phyloP scores from a whole-genome alignment of 169 alveolate species.

The Eimeria maxima region DNA sequence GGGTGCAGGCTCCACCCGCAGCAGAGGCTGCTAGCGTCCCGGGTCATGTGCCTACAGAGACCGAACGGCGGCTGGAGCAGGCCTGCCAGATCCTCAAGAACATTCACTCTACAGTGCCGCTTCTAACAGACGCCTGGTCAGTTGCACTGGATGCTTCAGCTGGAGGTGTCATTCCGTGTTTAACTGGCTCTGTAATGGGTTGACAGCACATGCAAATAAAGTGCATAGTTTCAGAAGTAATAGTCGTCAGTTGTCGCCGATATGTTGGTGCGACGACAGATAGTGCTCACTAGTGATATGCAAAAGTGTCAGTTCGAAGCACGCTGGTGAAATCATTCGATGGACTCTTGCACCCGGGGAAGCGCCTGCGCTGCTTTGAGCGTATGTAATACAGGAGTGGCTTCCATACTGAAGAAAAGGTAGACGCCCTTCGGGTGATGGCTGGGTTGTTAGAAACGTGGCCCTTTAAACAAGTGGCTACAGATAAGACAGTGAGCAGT shows the following conservation, averaged over 20 bases:
- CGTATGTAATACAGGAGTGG: conserved; percentile 12
- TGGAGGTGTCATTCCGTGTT: background rate
- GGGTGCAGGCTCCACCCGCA: conserved; percentile 20
- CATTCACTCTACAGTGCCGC: conserved; percentile 44
- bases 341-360: background rate
- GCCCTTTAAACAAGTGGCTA: background rate
- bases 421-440: background rate
- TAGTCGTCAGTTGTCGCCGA: background rate
- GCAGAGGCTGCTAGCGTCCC: conserved; percentile 54
- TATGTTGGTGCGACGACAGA: background rate
- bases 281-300: background rate
- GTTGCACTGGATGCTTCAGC: conserved; percentile 46
- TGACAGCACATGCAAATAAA: background rate
- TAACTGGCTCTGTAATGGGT: background rate
- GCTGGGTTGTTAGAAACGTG: background rate
- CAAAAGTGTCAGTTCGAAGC: background rate
- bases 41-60: conserved; percentile 13
- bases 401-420: background rate
- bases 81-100: conserved; percentile 62
- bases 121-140: conserved; percentile 51
- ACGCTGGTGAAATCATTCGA: background rate
- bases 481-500: conserved; percentile 5
- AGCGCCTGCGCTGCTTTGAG: background rate
- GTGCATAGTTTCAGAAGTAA: background rate
- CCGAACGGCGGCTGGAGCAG: conserved; percentile 43